A percentile compares a stretch with the other conserved stretches of the same genome.
phyloP scores from a whole-genome alignment of 2,329 filamentous ascomycete genomes.

The Alternaria angustiovoidea region DNA sequence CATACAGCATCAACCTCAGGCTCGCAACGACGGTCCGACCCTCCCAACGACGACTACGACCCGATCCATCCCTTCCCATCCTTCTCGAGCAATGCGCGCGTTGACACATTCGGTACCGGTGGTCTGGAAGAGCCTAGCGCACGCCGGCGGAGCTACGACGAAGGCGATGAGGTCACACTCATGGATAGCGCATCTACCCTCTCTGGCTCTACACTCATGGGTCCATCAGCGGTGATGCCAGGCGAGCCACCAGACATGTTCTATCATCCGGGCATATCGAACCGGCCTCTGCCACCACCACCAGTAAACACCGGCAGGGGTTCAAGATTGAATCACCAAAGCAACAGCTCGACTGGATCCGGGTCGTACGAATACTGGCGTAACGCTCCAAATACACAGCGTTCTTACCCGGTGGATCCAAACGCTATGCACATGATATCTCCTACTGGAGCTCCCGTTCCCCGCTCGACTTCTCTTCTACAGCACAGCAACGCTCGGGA shows the following conservation, averaged over 20 bases:
- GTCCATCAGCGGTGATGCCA: constrained; percentile 45
- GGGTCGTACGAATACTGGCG: constrained; percentile 59
- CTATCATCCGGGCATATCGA: constrained; percentile 83
- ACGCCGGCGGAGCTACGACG: constrained; percentile 85
- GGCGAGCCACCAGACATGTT: constrained; percentile 86
- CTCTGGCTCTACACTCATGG: constrained; percentile 36
- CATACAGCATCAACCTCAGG: constrained; percentile 55
- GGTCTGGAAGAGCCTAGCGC: constrained; percentile 78
- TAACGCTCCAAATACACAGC: constrained; percentile 40
- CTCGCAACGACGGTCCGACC: constrained; percentile 55
- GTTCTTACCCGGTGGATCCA: constrained; percentile 44
- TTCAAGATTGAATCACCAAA: constrained; percentile 51
- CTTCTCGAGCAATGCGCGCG: constrained; percentile 69
- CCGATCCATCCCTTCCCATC: constrained; percentile 66
- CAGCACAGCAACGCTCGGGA: constrained; percentile 82
- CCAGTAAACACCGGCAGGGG: constrained; percentile 63
- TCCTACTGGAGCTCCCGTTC: constrained; percentile 43
- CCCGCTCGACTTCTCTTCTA: constrained; percentile 69
- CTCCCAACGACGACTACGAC: constrained; percentile 54
- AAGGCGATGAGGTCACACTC: constrained; percentile 77
- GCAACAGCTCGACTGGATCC: constrained; percentile 40
- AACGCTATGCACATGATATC: constrained; percentile 43
- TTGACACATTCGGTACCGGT: constrained; percentile 91
- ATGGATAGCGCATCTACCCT: constrained; percentile 46
- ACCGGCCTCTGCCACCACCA: constrained; percentile 69